Percentiles rank a stretch among this genome's conserved stretches.
Conservation (phyloP, 257 asterid species). For the Cynanchum wilfordii region DNA sequence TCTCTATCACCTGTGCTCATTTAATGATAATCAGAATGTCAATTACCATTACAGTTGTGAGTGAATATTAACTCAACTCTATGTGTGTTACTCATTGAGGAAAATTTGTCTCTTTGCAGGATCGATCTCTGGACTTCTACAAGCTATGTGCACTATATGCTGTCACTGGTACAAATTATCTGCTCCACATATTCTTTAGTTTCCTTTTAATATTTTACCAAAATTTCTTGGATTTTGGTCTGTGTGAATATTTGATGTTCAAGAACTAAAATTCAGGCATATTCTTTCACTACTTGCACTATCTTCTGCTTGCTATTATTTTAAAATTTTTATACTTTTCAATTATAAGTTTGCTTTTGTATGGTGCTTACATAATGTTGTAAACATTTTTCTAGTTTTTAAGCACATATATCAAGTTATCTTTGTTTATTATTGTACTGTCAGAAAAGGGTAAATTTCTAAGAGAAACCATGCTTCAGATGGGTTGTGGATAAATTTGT, state of each 20-base stretch:
- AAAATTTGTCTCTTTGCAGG: conserved; percentile 49
- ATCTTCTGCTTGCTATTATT: background rate
- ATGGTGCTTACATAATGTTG: background rate
- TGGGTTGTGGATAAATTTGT: background rate
- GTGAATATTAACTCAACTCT: background rate
- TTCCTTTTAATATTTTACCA: background rate
- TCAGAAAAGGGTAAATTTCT: background rate
- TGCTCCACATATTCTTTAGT: background rate
- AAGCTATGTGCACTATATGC: conserved; percentile 93
- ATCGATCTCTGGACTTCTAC: conserved; percentile 88
- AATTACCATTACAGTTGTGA: background rate
- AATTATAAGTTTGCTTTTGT: background rate
- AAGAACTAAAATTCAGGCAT: background rate
- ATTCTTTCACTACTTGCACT: background rate
- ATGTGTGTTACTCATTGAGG: conserved; percentile 1
- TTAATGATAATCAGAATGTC: background rate
- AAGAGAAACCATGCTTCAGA: background rate
- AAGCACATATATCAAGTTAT: background rate
- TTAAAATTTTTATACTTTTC: no score
- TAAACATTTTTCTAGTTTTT: background rate
- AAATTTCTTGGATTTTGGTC: background rate
- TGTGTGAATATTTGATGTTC: background rate
- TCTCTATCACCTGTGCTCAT: background rate
- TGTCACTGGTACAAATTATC: conserved; percentile 66
- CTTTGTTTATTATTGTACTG: no score